Evolutionary conservation across 306 rosid species (phyloP).

Genomic region (Malus orientalis): DNA sequence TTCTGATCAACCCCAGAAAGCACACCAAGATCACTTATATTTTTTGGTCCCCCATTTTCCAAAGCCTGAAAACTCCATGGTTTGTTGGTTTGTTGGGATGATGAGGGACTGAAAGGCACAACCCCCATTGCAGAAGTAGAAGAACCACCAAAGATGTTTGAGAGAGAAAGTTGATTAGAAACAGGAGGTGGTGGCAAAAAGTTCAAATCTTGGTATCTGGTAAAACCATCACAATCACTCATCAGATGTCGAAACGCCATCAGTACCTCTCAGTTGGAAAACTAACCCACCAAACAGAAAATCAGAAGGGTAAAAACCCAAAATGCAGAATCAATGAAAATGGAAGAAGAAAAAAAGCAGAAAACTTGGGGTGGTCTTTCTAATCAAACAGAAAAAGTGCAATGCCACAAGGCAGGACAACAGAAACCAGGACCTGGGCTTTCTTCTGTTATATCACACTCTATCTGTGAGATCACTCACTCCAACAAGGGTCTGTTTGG

Average conservation of each 20-base stretch:
- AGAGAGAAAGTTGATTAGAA: constrained; percentile 10
- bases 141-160: background rate
- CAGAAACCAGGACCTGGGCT: background rate
- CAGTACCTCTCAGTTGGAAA: background rate
- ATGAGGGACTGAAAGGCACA: constrained; percentile 27
- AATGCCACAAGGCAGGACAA: constrained; percentile 6
- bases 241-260: constrained; percentile 36
- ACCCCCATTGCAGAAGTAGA: constrained; percentile 27
- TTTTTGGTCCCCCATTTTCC: constrained; percentile 10
- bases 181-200: constrained; percentile 16
- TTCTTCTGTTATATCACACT: background rate
- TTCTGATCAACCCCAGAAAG: background rate
- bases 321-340: background rate
- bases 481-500: background rate
- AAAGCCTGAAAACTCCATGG: constrained; percentile 1
- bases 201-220: constrained; percentile 18
- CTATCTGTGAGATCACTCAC: background rate
- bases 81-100: background rate
- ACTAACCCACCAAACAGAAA: background rate
- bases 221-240: constrained; percentile 15
- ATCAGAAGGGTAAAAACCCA: background rate
- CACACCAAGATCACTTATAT: background rate
- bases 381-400: background rate
- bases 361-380: background rate
- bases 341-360: background rate